phyloP scores from a whole-genome alignment of 2,329 filamentous ascomycete genomes.

The Alternaria dauci region DNA sequence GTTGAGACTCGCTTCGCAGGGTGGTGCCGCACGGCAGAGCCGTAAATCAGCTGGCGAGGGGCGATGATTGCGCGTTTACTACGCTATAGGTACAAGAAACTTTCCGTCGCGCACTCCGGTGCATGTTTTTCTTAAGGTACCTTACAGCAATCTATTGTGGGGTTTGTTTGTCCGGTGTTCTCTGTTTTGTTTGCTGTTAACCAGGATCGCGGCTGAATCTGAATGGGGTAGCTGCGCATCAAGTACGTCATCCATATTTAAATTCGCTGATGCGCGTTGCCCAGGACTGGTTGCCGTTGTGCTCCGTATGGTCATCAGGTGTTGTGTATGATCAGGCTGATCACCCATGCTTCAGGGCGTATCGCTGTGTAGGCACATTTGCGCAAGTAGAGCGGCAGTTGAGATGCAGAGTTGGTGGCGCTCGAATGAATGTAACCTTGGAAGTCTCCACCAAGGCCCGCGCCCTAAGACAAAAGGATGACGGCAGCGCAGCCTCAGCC shows the following conservation, averaged over 20 bases:
- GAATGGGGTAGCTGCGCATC: background rate
- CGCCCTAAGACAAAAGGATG: background rate
- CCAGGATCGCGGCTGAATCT: background rate
- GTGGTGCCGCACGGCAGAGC: background rate
- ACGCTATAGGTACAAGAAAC: background rate
- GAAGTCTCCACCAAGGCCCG: background rate
- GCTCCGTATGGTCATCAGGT: background rate
- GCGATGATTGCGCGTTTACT: background rate
- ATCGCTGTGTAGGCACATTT: background rate
- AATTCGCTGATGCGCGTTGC: background rate
- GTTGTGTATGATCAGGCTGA: background rate
- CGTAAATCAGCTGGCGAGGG: background rate
- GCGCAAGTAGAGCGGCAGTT: background rate
- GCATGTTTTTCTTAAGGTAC: background rate
- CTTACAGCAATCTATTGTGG: background rate
- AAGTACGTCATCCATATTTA: background rate
- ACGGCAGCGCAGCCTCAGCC: slow-evolving; percentile 2
- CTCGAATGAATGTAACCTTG: background rate
- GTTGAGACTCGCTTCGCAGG: background rate
- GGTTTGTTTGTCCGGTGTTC: background rate
- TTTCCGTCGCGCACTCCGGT: background rate
- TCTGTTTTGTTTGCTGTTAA: background rate
- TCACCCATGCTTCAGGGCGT: background rate
- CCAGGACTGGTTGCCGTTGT: background rate
- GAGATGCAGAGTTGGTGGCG: background rate